These are phyloP conservation scores for Penicillium janthinellum DNA, from an alignment of 2,329 filamentous ascomycete species.

Conservation along the genomic window DNA sequence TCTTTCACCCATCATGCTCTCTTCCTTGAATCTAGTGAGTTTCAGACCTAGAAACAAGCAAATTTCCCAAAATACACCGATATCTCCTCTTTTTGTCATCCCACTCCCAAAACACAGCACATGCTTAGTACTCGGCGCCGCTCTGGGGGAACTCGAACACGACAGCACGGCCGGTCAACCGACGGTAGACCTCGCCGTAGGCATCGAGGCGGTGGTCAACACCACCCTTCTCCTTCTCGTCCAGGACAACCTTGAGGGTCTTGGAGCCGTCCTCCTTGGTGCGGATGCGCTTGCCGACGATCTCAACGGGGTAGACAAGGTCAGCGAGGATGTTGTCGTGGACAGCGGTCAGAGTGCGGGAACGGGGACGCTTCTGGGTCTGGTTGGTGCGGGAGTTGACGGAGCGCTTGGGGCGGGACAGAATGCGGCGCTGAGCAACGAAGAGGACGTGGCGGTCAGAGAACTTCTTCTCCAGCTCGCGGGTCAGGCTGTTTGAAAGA, in stretches of 20 bases:
- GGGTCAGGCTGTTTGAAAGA: conserved; percentile 72
- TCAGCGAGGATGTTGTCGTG: conserved; percentile 98
- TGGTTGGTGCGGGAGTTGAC: conserved; percentile 93
- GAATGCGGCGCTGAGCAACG: conserved; percentile 97
- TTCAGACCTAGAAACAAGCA: conserved; percentile 32
- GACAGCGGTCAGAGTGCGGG: conserved; percentile 95
- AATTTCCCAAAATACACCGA: conserved; percentile 27
- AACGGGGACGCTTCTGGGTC: conserved; percentile 98
- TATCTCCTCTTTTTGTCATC: conserved; percentile 26
- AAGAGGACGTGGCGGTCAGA: conserved; percentile 99
- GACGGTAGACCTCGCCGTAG: conserved; percentile 99
- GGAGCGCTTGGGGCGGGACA: conserved; percentile 97
- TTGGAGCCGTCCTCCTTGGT: conserved; percentile 99
- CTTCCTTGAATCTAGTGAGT: conserved; percentile 31
- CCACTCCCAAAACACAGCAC: conserved; percentile 26
- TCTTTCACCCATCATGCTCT: conserved; percentile 31
- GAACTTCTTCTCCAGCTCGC: conserved; percentile 99
- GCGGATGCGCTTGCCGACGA: conserved; percentile 97
- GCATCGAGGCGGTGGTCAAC: conserved; percentile 99
- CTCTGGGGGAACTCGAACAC: conserved; percentile 98
- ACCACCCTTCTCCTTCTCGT: conserved; percentile 99
- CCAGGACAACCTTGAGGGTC: conserved; percentile 97
- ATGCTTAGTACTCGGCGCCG: conserved; percentile 76
- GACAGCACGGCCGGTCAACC: conserved; percentile 93
- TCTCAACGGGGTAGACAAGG: conserved; percentile 99